These are phyloP conservation scores for Calycina marina DNA, from an alignment of 2,329 filamentous ascomycete species.

Conservation along the genomic window DNA sequence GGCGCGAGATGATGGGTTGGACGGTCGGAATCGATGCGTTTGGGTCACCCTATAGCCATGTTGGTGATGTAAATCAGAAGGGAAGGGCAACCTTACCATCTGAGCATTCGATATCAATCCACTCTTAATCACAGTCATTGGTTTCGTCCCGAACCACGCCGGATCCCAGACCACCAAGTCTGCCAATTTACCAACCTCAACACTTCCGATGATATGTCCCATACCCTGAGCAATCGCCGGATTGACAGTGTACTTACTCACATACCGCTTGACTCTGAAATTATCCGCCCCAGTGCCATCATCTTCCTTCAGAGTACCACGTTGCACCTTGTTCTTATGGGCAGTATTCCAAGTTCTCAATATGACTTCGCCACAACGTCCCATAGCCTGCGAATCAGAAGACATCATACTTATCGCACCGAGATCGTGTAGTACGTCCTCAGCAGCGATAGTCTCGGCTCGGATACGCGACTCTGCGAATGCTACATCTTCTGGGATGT, in stretches of 20 bases:
- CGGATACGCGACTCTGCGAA: slow-evolving; percentile 92
- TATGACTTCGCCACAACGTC: slow-evolving; percentile 85
- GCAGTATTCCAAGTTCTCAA: slow-evolving; percentile 93
- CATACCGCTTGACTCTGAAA: slow-evolving; percentile 79
- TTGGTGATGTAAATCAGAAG: not conserved
- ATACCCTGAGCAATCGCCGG: slow-evolving; percentile 86
- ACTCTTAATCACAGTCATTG: slow-evolving; percentile 67
- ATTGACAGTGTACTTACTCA: slow-evolving; percentile 95
- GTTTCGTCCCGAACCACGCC: slow-evolving; percentile 77
- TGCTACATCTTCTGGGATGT: slow-evolving; percentile 90
- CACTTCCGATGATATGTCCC: slow-evolving; percentile 68
- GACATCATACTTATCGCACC: slow-evolving; percentile 98
- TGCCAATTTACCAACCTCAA: slow-evolving; percentile 81
- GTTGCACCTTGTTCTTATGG: slow-evolving; percentile 87
- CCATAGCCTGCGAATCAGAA: slow-evolving; percentile 92
- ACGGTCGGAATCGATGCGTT: slow-evolving; percentile 80
- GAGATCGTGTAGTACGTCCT: slow-evolving; percentile 88
- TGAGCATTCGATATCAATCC: slow-evolving; percentile 71
- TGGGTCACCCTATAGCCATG: slow-evolving; percentile 48
- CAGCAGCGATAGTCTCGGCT: slow-evolving; percentile 88
- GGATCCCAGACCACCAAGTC: slow-evolving; percentile 83
- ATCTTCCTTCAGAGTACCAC: slow-evolving; percentile 65
- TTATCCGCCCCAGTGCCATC: slow-evolving; percentile 71
- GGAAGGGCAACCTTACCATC: slow-evolving; percentile 46
- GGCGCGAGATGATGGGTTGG: slow-evolving; percentile 68